phyloP scores from a whole-genome alignment of 176 grass and related monocot species.

The Aechmea fasciata region DNA sequence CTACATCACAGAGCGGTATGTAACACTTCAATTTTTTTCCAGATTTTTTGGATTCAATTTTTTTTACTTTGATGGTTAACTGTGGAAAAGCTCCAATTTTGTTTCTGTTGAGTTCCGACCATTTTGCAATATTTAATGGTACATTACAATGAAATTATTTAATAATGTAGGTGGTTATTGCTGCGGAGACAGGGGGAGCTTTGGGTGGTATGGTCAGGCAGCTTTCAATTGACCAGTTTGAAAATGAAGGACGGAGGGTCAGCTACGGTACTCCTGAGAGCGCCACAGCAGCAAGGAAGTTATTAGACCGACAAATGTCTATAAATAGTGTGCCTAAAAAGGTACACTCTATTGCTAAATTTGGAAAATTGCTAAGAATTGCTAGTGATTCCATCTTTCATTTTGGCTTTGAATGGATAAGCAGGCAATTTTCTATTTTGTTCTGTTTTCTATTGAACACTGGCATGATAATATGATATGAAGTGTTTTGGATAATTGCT shows the following conservation, averaged over 20 bases:
- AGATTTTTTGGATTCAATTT: neutral
- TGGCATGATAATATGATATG: slow-evolving; percentile 1
- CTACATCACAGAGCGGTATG: slow-evolving; percentile 48
- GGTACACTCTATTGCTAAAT: slow-evolving; percentile 21
- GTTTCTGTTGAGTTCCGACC: neutral
- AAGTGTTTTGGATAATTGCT: neutral
- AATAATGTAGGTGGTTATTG: slow-evolving; percentile 37
- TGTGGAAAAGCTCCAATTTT: neutral
- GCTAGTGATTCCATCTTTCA: too few relatives aligned
- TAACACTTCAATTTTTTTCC: slow-evolving; percentile 5
- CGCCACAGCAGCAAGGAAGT: slow-evolving; percentile 40
- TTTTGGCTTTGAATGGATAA: too few relatives aligned
- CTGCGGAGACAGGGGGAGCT: slow-evolving; percentile 44
- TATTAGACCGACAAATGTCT: slow-evolving; percentile 46
- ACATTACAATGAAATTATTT: neutral
- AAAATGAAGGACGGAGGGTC: slow-evolving; percentile 59
- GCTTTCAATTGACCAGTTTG: slow-evolving; percentile 53
- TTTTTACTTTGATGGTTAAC: neutral
- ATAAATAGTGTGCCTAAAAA: slow-evolving; percentile 47
- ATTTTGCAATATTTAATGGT: neutral
- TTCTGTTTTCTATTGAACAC: slow-evolving; percentile 1
- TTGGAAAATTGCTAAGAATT: neutral
- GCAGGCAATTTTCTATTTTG: neutral
- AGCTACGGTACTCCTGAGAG: slow-evolving; percentile 45
- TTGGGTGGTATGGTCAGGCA: slow-evolving; percentile 49